Evolutionary conservation across 2,329 filamentous ascomycete genomes (phyloP), one percentile per base, ranked within the genome.

Genomic region (Nemania bipapillata): DNA sequence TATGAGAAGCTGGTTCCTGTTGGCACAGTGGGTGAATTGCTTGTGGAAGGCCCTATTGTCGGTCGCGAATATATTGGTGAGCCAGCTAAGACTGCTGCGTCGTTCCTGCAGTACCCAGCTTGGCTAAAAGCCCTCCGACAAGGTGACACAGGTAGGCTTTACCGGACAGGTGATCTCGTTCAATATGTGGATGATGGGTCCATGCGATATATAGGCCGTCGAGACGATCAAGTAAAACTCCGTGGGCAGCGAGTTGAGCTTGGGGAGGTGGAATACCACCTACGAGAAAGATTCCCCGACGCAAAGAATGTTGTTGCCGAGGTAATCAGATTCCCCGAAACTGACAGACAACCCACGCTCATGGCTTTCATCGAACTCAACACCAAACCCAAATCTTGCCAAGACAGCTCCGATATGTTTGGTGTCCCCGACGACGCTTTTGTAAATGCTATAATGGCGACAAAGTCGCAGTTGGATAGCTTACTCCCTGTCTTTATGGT

Each of bases 61-160:
- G 80, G 77, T 1, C 70, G 76, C 5, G 82, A 79, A n/a, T 84
- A 84, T 68, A 72, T 83, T 4, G 78, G 81, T 30, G 76, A 81
- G 28, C 76, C 77, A 0, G 73, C 77, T 8, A 79, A 77, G 55
- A 83, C 79, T 1, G 56, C 74, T 3, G 71, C 74, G 8, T 68
- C 75, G 0, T 83, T 83, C 66, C 22, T 56, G 17, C 54, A 72
- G 86, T 88, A 20, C 86, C 61, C 61, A 1, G 8, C 1, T 1
- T 70, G 64, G 67, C 35, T 61, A 5, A 53, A 54, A 2, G 64
- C 24, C 17, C 59, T 66, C 20, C 59, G 63, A 2, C 50, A 42
- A 11, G n/a, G 90, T 1, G 50, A 76, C 82, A 87, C 80, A 86
- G 86, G 17, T 79, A 86, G 58, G 74, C 91, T 72, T 80, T 91